phyloP scores from a whole-genome alignment of 208 protist species.

The Leishmania tarentolae region DNA sequence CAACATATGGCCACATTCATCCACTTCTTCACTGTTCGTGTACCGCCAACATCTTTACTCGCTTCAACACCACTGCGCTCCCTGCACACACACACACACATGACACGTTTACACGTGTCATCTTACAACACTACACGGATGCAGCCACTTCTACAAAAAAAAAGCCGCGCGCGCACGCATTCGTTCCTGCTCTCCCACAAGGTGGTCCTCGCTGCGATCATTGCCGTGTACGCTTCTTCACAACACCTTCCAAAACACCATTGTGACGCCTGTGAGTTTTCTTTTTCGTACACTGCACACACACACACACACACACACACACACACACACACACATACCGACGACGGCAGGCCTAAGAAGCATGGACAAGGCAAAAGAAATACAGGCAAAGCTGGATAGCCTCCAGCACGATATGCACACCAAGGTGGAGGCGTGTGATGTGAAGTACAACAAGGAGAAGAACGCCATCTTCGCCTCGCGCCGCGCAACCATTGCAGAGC shows the following conservation, averaged over 20 bases:
- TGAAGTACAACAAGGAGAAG: slow-evolving; percentile 39
- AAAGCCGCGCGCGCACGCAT: neutral
- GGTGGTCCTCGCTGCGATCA: neutral
- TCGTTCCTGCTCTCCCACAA: neutral
- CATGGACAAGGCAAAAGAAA: slow-evolving; percentile 38
- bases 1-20: neutral
- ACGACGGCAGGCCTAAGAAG: neutral
- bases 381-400: slow-evolving; percentile 61
- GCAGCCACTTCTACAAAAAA: neutral
- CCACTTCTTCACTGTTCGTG: neutral
- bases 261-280: neutral
- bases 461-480: slow-evolving; percentile 55
- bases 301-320: neutral
- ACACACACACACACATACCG: neutral
- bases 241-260: neutral
- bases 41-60: neutral
- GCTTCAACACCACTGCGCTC: neutral
- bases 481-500: slow-evolving; percentile 29
- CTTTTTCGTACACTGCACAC: neutral
- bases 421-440: slow-evolving; percentile 38
- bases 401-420: slow-evolving; percentile 67
- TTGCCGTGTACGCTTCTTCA: neutral
- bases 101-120: neutral
- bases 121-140: neutral
- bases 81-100: neutral